Percentiles rank a stretch among this genome's conserved stretches.
phyloP scores from a whole-genome alignment of 2,329 filamentous ascomycete species.

The Claviceps lovelessii region DNA sequence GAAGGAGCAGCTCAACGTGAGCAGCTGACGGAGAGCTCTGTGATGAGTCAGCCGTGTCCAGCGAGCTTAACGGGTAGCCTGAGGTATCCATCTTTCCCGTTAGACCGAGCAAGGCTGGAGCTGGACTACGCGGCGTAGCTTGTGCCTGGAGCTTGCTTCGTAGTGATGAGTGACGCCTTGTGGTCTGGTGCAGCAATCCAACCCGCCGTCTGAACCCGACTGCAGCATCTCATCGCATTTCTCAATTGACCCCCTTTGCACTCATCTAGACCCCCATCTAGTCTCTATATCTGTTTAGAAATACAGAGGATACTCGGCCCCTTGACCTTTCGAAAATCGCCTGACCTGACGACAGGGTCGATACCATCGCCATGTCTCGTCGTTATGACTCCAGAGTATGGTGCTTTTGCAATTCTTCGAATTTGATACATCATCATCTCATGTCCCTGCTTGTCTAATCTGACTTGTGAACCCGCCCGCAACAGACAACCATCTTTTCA shows the following conservation, averaged over 20 bases:
- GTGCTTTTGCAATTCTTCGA: conserved; percentile 13
- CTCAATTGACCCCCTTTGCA: not conserved
- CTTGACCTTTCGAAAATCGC: not conserved
- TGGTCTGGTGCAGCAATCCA: conserved; percentile 1
- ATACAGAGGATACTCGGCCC: not conserved
- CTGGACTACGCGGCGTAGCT: conserved; percentile 8
- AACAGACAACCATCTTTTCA: conserved; percentile 96
- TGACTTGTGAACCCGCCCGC: not conserved
- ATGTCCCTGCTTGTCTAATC: not conserved
- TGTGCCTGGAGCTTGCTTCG: conserved; percentile 10
- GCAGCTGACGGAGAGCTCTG: not conserved
- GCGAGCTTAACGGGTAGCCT: not conserved
- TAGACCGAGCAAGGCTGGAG: not conserved
- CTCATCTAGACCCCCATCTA: not conserved
- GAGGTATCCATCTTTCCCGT: conserved; percentile 1
- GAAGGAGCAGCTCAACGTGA: not conserved
- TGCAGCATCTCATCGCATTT: conserved; percentile 1
- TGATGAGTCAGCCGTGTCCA: conserved; percentile 2
- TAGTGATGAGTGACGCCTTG: conserved; percentile 8
- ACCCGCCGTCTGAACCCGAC: not conserved
- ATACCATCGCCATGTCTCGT: conserved; percentile 57
- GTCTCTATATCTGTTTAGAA: not conserved
- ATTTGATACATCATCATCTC: not conserved
- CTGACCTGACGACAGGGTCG: not conserved
- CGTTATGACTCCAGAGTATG: conserved; percentile 93